Evolutionary conservation across 371 early-diverging fungal genomes (phyloP).

Genomic region (Antonospora locustae): DNA sequence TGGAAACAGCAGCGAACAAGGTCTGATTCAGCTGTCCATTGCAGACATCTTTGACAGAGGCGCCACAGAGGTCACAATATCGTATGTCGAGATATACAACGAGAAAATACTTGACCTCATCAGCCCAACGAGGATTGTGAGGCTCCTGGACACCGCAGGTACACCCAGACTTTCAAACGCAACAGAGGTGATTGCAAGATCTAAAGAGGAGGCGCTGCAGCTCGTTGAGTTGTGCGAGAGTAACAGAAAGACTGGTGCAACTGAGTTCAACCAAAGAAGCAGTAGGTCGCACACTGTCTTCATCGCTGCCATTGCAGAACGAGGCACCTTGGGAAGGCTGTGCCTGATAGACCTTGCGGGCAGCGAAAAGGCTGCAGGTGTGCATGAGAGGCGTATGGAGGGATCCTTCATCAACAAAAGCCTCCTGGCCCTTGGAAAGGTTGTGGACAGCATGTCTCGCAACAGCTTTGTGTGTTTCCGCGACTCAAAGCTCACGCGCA

Average conservation of each 20-base stretch:
- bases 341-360: conserved; percentile 55
- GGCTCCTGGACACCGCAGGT: conserved; percentile 30
- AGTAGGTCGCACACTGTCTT: conserved; percentile 76
- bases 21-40: conserved; percentile 37
- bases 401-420: conserved; percentile 58
- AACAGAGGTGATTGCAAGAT: conserved; percentile 57
- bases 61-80: conserved; percentile 70
- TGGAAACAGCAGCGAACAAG: conserved; percentile 26
- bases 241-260: conserved; percentile 65
- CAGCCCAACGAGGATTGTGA: conserved; percentile 22
- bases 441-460: conserved; percentile 53
- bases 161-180: conserved; percentile 25
- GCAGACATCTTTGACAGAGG: conserved; percentile 50
- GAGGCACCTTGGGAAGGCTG: conserved; percentile 54
- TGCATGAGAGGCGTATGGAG: conserved; percentile 48
- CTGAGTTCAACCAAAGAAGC: conserved; percentile 68
- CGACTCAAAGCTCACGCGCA: conserved; percentile 72
- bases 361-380: conserved; percentile 46
- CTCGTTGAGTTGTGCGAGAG: conserved; percentile 65
- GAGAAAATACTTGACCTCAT: conserved; percentile 69
- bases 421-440: conserved; percentile 50
- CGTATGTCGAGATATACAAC: conserved; percentile 80
- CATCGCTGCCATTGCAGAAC: conserved; percentile 60
- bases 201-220: conserved; percentile 62
- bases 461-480: conserved; percentile 66